A percentile compares a stretch with the other conserved stretches of the same genome.
Conservation (phyloP, 23 red algal genomes). For the Pyropia haitanensis region DNA sequence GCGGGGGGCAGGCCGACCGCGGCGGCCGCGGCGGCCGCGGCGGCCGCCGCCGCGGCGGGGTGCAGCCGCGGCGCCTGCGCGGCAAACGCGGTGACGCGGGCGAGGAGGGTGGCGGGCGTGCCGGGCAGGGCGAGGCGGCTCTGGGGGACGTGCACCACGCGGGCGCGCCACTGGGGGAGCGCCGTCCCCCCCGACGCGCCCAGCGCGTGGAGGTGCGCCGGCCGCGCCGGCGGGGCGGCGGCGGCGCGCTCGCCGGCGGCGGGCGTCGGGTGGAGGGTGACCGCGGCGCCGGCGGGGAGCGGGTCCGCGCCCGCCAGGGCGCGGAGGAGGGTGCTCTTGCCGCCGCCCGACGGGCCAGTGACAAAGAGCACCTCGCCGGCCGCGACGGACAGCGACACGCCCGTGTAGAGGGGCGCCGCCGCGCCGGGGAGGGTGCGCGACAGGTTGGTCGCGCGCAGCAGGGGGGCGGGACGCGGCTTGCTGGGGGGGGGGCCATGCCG, state of each 20-base stretch:
- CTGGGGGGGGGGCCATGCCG: too few species aligned
- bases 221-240: too few species aligned
- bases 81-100: conserved; percentile 6
- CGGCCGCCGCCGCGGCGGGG: background rate
- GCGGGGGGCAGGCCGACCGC: too few species aligned
- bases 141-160: conserved; percentile 54
- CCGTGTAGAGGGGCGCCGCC: background rate
- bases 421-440: too few species aligned
- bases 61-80: background rate
- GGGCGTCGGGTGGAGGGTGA: conserved; percentile 6
- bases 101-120: conserved; percentile 28
- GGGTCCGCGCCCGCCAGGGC: conserved; percentile 37
- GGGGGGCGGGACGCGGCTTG: too few species aligned
- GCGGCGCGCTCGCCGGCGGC: background rate
- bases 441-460: too few species aligned
- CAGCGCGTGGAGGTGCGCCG: too few species aligned
- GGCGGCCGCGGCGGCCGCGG: background rate
- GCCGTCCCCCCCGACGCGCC: background rate
- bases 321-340: conserved; percentile 55
- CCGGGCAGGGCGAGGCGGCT: conserved; percentile 13
- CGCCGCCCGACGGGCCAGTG: conserved; percentile 43
- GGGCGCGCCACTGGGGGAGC: conserved; percentile 23
- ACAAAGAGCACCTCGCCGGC: conserved; percentile 33
- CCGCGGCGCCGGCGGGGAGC: background rate
- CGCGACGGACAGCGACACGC: conserved; percentile 1